Base-by-base conservation (phyloP, 192 early-diverging fungal species). In the Rhizoclosmatium globosum region DNA sequence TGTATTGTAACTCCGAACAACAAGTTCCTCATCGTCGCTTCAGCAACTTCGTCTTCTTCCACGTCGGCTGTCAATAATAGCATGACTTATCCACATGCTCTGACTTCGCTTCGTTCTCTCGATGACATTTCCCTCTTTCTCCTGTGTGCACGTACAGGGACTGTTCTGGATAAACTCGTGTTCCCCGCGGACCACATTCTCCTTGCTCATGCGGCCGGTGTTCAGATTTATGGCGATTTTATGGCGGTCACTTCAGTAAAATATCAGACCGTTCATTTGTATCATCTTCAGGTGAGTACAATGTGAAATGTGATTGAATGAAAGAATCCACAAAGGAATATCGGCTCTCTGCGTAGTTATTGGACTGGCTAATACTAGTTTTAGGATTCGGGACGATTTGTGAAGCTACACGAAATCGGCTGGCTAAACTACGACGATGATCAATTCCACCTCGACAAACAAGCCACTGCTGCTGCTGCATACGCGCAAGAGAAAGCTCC, bases 181-280 rank as follows among this genome's bases (percentile, higher is more conserved):
- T 92, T 89, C 76, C 71, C 84, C 56, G 83, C 81, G 60, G 93
- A 94, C 50, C 90, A 87, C 71, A 90, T 94, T 47, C 86, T 85
- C 45, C 81, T 94, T 23, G 65, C 87, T 2, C 83, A 94, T 66
- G 92, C 93, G 67, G 80, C 85, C 17, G 93, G 93, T 38, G 93
- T 94, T 7, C 89, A 90, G 73, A 77, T 94, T n/a, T 85, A 85
- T 67, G 80, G 85, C 21, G 86, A 91, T 67, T 59, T 87, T 23
- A 83, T 94, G 61, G 91, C 85, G 17, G 87, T 94, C 58, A 89
- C 91, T 71, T 89, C 91, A 21, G 86, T 93, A n/a, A 89, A 93
- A 75, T 83, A 93, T 67, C 93, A 94, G 60, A 83, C 84, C 44
- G 92, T 93, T 58, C 87, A 92, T 72, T 82, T 94, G 23, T 79